These are phyloP conservation scores for Bolboschoenus planiculmis DNA, from an alignment of 176 grass and related monocot genomes.

Conservation along the genomic window DNA sequence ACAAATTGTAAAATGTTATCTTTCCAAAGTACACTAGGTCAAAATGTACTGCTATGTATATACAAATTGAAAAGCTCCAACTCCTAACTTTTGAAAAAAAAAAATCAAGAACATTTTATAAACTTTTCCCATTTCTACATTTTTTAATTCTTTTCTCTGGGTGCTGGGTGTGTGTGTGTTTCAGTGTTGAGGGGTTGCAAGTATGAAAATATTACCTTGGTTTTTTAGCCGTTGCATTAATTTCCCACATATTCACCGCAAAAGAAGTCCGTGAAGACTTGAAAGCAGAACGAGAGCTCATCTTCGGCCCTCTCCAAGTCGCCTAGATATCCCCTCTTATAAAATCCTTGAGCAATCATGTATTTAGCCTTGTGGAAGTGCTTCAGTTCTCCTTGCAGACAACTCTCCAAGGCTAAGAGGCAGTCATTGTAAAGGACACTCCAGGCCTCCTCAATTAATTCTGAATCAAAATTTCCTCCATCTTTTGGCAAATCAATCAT, in stretches of 20 bases:
- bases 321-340: slow-evolving; percentile 62
- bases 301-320: slow-evolving; percentile 74
- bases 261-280: slow-evolving; percentile 88
- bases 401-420: slow-evolving; percentile 62
- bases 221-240: slow-evolving; percentile 76
- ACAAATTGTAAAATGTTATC: background rate
- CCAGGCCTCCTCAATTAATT: slow-evolving; percentile 72
- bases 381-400: slow-evolving; percentile 85
- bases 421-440: slow-evolving; percentile 90
- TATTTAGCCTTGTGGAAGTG: slow-evolving; percentile 90
- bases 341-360: slow-evolving; percentile 79
- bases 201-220: slow-evolving; percentile 41
- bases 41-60: background rate
- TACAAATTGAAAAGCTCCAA: background rate
- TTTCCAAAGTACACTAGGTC: background rate
- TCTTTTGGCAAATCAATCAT: slow-evolving; percentile 29
- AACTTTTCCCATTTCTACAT: no score
- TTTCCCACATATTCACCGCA: slow-evolving; percentile 93
- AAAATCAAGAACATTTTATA: no score
- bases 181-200: no score
- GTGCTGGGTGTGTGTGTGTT: no score
- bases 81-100: no score
- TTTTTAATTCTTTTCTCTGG: no score
- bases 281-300: slow-evolving; percentile 92
- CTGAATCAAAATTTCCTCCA: slow-evolving; percentile 39